Evolutionary conservation across 164 flowering plant species (phyloP), one percentile per base, ranked within the genome.

Genomic region (Nymphaea colorata): DNA sequence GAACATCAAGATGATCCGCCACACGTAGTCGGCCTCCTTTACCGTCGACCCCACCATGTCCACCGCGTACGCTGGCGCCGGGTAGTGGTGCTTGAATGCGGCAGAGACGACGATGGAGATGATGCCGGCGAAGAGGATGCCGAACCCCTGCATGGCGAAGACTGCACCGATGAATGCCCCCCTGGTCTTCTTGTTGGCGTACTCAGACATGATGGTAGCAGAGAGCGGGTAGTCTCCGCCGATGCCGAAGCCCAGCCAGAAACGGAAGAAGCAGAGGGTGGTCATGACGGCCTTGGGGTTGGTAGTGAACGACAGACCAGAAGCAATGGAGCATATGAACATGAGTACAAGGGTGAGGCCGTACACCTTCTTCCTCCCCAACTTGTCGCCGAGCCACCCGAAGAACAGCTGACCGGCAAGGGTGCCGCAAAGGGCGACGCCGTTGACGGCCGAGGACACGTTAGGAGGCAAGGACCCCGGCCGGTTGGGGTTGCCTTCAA

Each of bases 211-310:
- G 75, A 90, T 88, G 3, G 93, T 86, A 14, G 97, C 94, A 2
- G 97, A 90, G 11, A 90, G 89, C 0, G 94, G 96, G 78, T 88
- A 88, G 76, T 90, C 96, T 7, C 96, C 96, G 14, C 92, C 96
- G 41, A 90, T 82, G 12, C 96, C 96, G 61, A 90, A 85, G 6
- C 96, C 97, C 6, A 90, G 94, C 97, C 94, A 90, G 80, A 90
- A 90, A 2, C 97, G 74, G 73, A 88, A 90, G 87, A 90, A 69
- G 42, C 72, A 70, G 55, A 66, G 73, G n/a, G 64, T 65, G 10
- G 73, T 43, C 2, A 70, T 60, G 25, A 65, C 68, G 14, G 41
- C 59, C 11, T 59, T 17, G 4, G 83, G 66, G 16, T 42, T 43
- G 2, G 44, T 6, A 1, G 81, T 73, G 43, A 80, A 75, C 10